Base-by-base conservation (phyloP, 768 basidiomycete species). In the Termitomyces sp. region DNA sequence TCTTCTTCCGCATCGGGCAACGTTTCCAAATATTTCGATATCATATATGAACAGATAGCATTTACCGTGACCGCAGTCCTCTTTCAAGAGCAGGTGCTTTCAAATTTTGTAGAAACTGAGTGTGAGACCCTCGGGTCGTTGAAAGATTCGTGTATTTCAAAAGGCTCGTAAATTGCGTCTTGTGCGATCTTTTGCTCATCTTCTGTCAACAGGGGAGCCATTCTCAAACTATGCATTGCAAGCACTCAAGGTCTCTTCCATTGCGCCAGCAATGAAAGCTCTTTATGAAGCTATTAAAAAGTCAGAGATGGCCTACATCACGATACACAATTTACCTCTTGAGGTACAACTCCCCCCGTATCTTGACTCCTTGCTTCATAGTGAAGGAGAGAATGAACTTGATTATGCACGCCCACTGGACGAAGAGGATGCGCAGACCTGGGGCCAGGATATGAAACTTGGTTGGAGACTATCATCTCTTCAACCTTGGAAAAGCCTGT, bases 1-100 rank as follows among this genome's bases (percentile, higher is more conserved):
- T 91, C 91, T 9, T 93, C 89, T 13, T 89, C 88, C 8, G 84
- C 87, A 22, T 87, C 86, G 5, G 88, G 88, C 13, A 91, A 89
- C 66, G 75, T 93, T 33, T 75, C 82, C 51, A 87, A 85, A 68
- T 91, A 94, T 68, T 86, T 93, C 65, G 92, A 96, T 67, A 84
- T 87, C 48, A 83, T 97, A 41, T 97, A 97, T 67, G 84, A 92
- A 61, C 93, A 95, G 67, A 81, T 96, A 57, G 89, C 87, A 0
- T 95, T 95, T 74, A 88, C 91, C 3, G 78, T 93, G 62, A 93
- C 95, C 2, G 97, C 96, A 6, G 93, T 95, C 9, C 78, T 98
- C 46, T 95, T 89, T 65, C 91, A 93, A 68, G 89, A 97, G 68
- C 96, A 99, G 72, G 88, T 93, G 4, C 72, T 88, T 54, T 85